Evolutionary conservation across 2,329 filamentous ascomycete genomes (phyloP).

Genomic region (Colletotrichum coccodes): DNA sequence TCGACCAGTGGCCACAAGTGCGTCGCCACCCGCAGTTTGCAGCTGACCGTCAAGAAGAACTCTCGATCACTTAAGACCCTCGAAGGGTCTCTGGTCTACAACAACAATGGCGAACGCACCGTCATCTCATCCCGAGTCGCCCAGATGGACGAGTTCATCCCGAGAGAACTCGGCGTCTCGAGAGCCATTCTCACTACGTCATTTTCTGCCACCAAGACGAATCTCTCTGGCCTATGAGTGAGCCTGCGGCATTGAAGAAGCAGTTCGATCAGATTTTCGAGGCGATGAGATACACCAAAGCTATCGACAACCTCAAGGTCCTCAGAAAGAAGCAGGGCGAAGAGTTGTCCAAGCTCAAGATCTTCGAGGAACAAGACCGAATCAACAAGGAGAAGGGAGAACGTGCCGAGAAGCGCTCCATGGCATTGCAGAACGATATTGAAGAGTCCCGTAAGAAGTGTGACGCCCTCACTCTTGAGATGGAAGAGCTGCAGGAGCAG

Average conservation of each 20-base stretch:
- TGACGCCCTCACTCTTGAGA: slow-evolving; percentile 66
- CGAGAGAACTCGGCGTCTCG: slow-evolving; percentile 87
- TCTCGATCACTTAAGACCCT: slow-evolving; percentile 82
- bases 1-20: slow-evolving; percentile 82
- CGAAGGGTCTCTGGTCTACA: slow-evolving; percentile 80
- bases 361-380: slow-evolving; percentile 81
- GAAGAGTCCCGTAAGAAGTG: slow-evolving; percentile 69
- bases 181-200: slow-evolving; percentile 89
- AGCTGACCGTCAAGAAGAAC: slow-evolving; percentile 87
- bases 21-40: slow-evolving; percentile 84
- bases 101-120: slow-evolving; percentile 82
- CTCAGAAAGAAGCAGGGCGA: slow-evolving; percentile 86
- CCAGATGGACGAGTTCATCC: slow-evolving; percentile 86
- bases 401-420: slow-evolving; percentile 72
- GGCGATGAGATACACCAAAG: slow-evolving; percentile 95
- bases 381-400: slow-evolving; percentile 87
- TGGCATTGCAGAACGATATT: slow-evolving; percentile 74
- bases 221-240: slow-evolving; percentile 95
- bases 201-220: slow-evolving; percentile 99
- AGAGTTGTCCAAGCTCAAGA: slow-evolving; percentile 77
- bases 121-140: slow-evolving; percentile 82
- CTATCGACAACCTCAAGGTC: slow-evolving; percentile 92
- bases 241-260: slow-evolving; percentile 87
- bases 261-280: slow-evolving; percentile 98
- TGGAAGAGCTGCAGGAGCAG: slow-evolving; percentile 66